A percentile compares a stretch with the other conserved stretches of the same genome.
Evolutionary conservation across 2,329 filamentous ascomycete species (phyloP).

Genomic region (Albifimbria verrucaria): DNA sequence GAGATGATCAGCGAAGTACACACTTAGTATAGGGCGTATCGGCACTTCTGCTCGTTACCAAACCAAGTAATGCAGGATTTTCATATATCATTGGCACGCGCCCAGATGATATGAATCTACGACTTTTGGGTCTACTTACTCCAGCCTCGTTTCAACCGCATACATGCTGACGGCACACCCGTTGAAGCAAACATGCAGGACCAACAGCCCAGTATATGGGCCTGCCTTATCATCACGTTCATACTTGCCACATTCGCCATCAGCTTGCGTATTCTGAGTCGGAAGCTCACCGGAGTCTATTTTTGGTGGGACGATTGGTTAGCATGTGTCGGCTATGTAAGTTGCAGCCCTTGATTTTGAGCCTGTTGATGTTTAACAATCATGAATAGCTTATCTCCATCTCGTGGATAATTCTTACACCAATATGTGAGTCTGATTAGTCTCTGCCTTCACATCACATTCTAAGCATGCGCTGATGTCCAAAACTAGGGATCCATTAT

Average conservation of each 20-base stretch:
- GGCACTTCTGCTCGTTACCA: too few species aligned
- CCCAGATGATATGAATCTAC: too few species aligned
- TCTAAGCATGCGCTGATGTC: too few species aligned
- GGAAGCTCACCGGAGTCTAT: slow-evolving; percentile 8
- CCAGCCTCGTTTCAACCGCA: too few species aligned
- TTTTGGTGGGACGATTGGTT: slow-evolving; percentile 22
- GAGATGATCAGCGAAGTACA: too few species aligned
- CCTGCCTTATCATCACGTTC: slow-evolving; percentile 16
- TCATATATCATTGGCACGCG: too few species aligned
- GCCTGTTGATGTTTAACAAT: background rate
- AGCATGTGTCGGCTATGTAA: slow-evolving; percentile 16
- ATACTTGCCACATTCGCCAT: slow-evolving; percentile 14
- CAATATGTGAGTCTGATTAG: background rate
- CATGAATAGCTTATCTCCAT: background rate
- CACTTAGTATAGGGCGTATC: too few species aligned
- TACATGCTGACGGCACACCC: too few species aligned
- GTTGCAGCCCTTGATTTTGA: background rate
- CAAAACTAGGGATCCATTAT: background rate
- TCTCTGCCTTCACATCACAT: too few species aligned
- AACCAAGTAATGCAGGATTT: too few species aligned
- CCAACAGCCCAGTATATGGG: slow-evolving; percentile 12
- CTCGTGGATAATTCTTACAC: background rate
- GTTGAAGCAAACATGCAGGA: too few species aligned
- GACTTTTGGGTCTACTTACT: too few species aligned
- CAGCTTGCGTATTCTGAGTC: slow-evolving; percentile 12